Evolutionary conservation across 1,139 yeast genomes (phyloP), one percentile per base, ranked within the genome.

Genomic region (Meyerozyma elateridarum): DNA sequence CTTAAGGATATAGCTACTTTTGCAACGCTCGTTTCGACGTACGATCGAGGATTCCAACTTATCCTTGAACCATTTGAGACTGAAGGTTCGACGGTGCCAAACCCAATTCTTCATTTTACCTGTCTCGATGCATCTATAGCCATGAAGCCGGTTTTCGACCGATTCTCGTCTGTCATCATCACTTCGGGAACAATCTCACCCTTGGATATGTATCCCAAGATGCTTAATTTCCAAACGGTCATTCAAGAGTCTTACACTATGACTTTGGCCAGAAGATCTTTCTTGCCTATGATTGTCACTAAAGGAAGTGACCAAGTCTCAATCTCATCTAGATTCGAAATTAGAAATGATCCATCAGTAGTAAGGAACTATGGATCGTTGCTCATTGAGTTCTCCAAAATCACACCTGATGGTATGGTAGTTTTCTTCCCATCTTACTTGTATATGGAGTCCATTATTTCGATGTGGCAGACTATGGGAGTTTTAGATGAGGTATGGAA

Each of bases 401-500:
- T 87, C 29, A 89, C 97, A 0, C 99, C 99, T 0, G 99, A 91
- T 61, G 99, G 99, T 2, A 70, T 91, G 75, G 98, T 91, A 31
- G 97, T 93, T 31, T 91, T 91, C 64, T 91, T 91, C 62, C 99
- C 99, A 0, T 85, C 96, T 0, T 91, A 91, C 64, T 66, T 91
- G 26, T 93, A 91, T 55, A 91, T 91, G 98, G 99, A 91, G 56
- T 84, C 95, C 47, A 91, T 91, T 49, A 91, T 89, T 30, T 85
- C 96, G 2, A 89, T 87, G 85, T 91, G 98, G 98, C 98, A 91
- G 59, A 79, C 79, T 15, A 91, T 91, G 96, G 97, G 98, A 31
- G 91, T 91, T 25, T 62, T 91, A 45, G 98, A 91, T 56, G 97
- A 93, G 54, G 97, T 93, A 8, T 93, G 98, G 98, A 89, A 91